These are phyloP conservation scores for Exophiala bonariae DNA, from an alignment of 2,329 filamentous ascomycete genomes.

Conservation along the genomic window DNA sequence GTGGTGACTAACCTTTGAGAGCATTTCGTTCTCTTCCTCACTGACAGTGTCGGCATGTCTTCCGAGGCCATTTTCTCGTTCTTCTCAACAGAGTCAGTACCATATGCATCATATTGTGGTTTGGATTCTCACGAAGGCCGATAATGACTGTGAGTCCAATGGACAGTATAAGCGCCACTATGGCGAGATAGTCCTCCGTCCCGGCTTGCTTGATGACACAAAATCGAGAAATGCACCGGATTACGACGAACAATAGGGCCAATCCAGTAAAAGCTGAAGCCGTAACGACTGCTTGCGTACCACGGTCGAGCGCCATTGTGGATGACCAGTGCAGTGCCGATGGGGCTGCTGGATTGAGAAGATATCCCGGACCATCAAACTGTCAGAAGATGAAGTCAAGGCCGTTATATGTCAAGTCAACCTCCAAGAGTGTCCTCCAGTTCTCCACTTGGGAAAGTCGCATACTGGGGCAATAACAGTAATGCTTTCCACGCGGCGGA, in stretches of 20 bases:
- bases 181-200: conserved; percentile 18
- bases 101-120: neutral
- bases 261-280: conserved; percentile 15
- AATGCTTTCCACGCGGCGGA: too few relatives aligned
- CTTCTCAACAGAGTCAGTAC: conserved; percentile 3
- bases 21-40: conserved; percentile 12
- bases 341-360: too few relatives aligned
- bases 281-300: conserved; percentile 21
- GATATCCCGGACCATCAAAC: too few relatives aligned
- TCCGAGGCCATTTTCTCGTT: conserved; percentile 18
- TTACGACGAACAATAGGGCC: conserved; percentile 14
- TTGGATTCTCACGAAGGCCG: conserved; percentile 11
- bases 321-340: neutral
- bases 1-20: conserved; percentile 10
- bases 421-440: too few relatives aligned
- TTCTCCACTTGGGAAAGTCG: too few relatives aligned
- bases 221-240: conserved; percentile 19
- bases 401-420: too few relatives aligned
- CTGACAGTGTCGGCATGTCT: conserved; percentile 17
- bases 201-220: conserved; percentile 15
- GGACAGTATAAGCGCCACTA: conserved; percentile 15
- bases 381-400: too few relatives aligned
- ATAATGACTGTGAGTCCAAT: conserved; percentile 16
- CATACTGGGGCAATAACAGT: too few relatives aligned
- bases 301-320: conserved; percentile 17